These are phyloP conservation scores for Triticum aestivum DNA, from an alignment of 176 grass and related monocot species.

Conservation along the genomic window DNA sequence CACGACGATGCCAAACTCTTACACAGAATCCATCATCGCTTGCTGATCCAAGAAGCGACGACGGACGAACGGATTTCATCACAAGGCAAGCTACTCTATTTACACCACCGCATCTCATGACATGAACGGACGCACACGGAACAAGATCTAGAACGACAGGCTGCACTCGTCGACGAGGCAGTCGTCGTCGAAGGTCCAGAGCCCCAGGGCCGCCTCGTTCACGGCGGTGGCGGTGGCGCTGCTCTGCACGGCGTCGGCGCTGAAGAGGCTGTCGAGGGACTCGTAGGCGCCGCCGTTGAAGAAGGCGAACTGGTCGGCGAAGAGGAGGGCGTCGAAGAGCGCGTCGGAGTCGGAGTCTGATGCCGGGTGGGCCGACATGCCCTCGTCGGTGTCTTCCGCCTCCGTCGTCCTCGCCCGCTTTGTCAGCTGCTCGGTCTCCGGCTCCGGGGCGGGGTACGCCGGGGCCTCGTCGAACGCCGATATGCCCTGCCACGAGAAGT, in stretches of 20 bases:
- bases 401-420: constrained; percentile 33
- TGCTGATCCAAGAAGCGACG: too few species aligned
- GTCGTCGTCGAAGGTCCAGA: constrained; percentile 93
- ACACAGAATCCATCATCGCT: background rate
- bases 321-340: constrained; percentile 34
- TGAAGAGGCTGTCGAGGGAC: constrained; percentile 52
- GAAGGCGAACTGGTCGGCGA: constrained; percentile 45
- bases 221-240: background rate
- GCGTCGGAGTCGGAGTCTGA: constrained; percentile 26
- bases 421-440: background rate
- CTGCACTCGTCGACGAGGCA: constrained; percentile 59
- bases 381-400: background rate
- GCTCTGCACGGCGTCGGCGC: constrained; percentile 50
- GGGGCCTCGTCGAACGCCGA: background rate
- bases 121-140: background rate
- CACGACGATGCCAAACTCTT: background rate
- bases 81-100: background rate
- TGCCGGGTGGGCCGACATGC: background rate
- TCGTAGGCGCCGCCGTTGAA: constrained; percentile 46
- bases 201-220: constrained; percentile 20
- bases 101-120: constrained; percentile 29
- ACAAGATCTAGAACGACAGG: constrained; percentile 33
- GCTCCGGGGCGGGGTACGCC: background rate
- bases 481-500: constrained; percentile 62
- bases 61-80: background rate